These are phyloP conservation scores for Plasmopara muralis DNA, from an alignment of 352 stramenopile species.

Conservation along the genomic window DNA sequence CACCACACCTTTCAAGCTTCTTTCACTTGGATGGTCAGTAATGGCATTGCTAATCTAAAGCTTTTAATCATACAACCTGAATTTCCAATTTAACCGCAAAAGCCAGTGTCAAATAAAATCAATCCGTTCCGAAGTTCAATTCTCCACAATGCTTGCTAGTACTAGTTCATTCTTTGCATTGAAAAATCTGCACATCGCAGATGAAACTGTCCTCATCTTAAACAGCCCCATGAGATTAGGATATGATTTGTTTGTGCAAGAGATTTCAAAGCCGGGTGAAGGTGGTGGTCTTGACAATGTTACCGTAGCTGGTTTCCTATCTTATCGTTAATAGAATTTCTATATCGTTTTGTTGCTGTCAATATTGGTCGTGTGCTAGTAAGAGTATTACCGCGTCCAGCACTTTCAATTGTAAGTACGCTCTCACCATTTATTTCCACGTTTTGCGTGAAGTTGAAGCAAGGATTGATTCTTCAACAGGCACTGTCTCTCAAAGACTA, in stretches of 20 bases:
- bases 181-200: background rate
- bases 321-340: constrained; percentile 2
- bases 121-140: constrained; percentile 3
- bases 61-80: background rate
- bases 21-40: background rate
- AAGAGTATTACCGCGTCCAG: constrained; percentile 12
- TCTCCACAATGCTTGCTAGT: constrained; percentile 13
- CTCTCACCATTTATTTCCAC: constrained; percentile 10
- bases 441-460: constrained; percentile 7
- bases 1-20: too few relatives aligned
- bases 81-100: constrained; percentile 3
- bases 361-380: constrained; percentile 11
- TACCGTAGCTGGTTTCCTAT: background rate
- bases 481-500: background rate
- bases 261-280: constrained; percentile 7
- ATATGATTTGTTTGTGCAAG: constrained; percentile 15
- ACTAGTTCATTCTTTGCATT: constrained; percentile 5
- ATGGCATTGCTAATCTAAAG: background rate
- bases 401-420: constrained; percentile 4
- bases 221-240: constrained; percentile 3
- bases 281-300: constrained; percentile 14
- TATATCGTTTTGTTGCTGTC: constrained; percentile 5
- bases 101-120: constrained; percentile 14
- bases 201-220: background rate
- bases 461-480: constrained; percentile 6